phyloP scores from a whole-genome alignment of 108 stramenopile genomes.

The Fistulifera pelliculosa region DNA sequence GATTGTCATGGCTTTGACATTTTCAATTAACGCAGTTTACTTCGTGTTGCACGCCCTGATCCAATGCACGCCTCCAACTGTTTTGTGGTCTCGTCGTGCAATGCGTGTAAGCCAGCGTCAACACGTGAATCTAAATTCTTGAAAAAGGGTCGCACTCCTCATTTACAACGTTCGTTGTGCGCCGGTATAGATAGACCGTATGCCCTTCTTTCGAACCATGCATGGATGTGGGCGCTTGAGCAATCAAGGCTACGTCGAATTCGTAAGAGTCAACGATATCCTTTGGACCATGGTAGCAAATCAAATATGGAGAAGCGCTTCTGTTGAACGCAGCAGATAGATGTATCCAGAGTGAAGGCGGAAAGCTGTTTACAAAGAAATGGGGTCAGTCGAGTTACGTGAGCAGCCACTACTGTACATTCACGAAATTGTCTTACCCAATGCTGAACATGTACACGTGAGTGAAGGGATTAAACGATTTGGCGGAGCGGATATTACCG shows the following conservation, averaged over 20 bases:
- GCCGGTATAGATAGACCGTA: slow-evolving; percentile 70
- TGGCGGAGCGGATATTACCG: slow-evolving; percentile 78
- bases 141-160: slow-evolving; percentile 5
- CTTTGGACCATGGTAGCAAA: slow-evolving; percentile 72
- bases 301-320: slow-evolving; percentile 48
- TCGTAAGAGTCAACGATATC: slow-evolving; percentile 60
- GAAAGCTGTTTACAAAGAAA: no score
- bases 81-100: no score
- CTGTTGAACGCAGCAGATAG: slow-evolving; percentile 66
- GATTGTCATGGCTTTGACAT: no score
- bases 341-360: slow-evolving; percentile 53
- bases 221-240: slow-evolving; percentile 67
- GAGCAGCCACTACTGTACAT: slow-evolving; percentile 2
- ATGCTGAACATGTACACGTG: slow-evolving; percentile 98
- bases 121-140: no score
- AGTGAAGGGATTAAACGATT: slow-evolving; percentile 90
- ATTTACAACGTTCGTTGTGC: slow-evolving; percentile 7
- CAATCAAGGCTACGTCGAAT: slow-evolving; percentile 70
- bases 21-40: not conserved
- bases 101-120: no score
- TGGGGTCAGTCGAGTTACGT: no score
- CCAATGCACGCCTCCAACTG: no score
- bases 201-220: slow-evolving; percentile 82
- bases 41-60: not conserved
- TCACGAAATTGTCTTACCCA: slow-evolving; percentile 42